Evolutionary conservation across 345 rosid genomes (phyloP).

Genomic region (Passiflora organensis): DNA sequence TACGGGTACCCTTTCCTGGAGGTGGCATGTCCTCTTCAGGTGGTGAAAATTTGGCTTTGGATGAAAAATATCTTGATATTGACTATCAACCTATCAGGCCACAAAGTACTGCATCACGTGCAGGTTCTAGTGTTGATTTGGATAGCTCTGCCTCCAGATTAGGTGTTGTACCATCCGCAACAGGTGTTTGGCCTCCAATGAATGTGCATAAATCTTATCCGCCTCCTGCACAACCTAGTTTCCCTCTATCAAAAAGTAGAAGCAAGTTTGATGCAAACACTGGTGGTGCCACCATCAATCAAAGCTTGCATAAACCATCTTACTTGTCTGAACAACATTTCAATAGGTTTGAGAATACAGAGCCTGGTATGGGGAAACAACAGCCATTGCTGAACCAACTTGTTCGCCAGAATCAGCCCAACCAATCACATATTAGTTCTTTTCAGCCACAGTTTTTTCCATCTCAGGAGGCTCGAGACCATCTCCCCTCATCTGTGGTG

Average conservation of each 20-base stretch:
- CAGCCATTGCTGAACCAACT: slow-evolving; percentile 36
- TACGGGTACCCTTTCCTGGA: slow-evolving; percentile 39
- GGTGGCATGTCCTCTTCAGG: slow-evolving; percentile 36
- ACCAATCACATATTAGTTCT: slow-evolving; percentile 37
- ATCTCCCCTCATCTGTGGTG: slow-evolving; percentile 30
- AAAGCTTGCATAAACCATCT: slow-evolving; percentile 39
- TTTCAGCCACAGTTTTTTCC: slow-evolving; percentile 42
- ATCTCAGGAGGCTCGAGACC: slow-evolving; percentile 37
- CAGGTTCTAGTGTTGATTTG: slow-evolving; percentile 39
- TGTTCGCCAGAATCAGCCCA: slow-evolving; percentile 44
- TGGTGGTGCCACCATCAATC: slow-evolving; percentile 34
- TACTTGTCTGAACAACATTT: slow-evolving; percentile 48
- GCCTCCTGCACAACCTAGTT: slow-evolving; percentile 36
- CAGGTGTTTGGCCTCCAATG: slow-evolving; percentile 51
- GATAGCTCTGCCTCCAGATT: slow-evolving; percentile 29
- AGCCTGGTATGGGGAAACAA: slow-evolving; percentile 25
- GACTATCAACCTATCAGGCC: slow-evolving; percentile 39
- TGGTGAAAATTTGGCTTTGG: slow-evolving; percentile 34
- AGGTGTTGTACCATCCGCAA: slow-evolving; percentile 23
- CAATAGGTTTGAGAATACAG: slow-evolving; percentile 38
- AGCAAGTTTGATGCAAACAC: slow-evolving; percentile 45
- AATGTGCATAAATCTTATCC: slow-evolving; percentile 53
- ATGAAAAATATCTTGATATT: slow-evolving; percentile 34
- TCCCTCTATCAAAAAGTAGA: slow-evolving; percentile 34
- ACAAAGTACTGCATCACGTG: slow-evolving; percentile 31